A percentile compares a stretch with the other conserved stretches of the same genome.
phyloP scores from a whole-genome alignment of 306 rosid species.

The Albizia julibrissin region DNA sequence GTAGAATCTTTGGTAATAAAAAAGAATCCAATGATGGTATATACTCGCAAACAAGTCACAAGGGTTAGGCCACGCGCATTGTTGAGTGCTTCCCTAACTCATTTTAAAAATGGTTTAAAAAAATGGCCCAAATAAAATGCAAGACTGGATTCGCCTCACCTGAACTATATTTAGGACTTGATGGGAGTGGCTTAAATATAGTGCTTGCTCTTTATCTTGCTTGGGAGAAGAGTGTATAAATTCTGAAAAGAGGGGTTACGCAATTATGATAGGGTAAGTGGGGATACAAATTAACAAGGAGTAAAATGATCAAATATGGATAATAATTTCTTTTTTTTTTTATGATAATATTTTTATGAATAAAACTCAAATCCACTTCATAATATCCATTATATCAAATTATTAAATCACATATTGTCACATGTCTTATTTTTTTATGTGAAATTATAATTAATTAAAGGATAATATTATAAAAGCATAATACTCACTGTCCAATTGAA shows the following conservation, averaged over 20 bases:
- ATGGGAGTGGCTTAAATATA: no score
- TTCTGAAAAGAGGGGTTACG: not conserved
- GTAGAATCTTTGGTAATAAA: not conserved
- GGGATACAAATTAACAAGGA: not conserved
- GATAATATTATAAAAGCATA: no score
- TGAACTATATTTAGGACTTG: not conserved
- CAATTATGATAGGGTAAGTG: not conserved
- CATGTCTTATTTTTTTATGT: no score
- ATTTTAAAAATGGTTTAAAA: no score
- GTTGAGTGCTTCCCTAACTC: not conserved
- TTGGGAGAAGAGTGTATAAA: not conserved
- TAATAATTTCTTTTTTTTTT: no score
- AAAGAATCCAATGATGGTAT: not conserved
- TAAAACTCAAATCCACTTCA: no score
- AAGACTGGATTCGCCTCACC: not conserved
- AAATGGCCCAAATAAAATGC: not conserved
- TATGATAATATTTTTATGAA: no score
- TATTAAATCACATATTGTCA: no score
- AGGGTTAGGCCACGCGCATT: not conserved
- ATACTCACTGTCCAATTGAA: no score
- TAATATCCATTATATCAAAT: no score
- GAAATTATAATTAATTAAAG: no score
- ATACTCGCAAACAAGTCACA: not conserved
- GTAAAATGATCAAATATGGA: no score
- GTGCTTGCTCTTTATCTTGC: not conserved